Conservation (phyloP, 192 early-diverging fungal species). For the Paraglomus brasilianum region DNA sequence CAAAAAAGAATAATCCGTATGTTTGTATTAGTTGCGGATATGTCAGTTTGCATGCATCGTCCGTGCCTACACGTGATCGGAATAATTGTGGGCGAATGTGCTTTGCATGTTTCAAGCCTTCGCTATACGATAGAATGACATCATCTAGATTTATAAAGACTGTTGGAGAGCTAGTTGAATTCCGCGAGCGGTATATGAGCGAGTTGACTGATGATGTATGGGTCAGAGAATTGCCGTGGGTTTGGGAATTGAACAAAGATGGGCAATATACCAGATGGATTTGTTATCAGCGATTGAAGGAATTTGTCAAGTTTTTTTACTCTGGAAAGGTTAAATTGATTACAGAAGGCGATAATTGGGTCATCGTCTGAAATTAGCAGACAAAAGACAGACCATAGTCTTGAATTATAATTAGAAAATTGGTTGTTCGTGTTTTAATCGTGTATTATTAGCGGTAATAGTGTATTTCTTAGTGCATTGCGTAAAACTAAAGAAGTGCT, state of each 20-base stretch:
- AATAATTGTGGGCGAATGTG: constrained; percentile 7
- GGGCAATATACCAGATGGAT: neutral
- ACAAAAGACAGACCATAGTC: no score
- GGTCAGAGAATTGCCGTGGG: neutral
- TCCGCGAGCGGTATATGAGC: neutral
- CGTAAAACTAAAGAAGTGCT: no score
- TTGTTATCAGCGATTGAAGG: neutral
- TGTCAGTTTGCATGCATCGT: neutral
- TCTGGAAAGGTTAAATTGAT: neutral
- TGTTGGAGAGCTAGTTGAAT: neutral
- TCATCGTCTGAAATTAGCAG: no score
- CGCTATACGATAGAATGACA: neutral
- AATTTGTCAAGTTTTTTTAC: neutral
- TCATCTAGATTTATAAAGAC: neutral
- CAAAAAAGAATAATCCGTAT: neutral
- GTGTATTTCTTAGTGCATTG: no score
- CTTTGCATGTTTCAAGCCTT: neutral
- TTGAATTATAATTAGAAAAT: no score
- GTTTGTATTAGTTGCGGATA: constrained; percentile 4
- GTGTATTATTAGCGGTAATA: no score
- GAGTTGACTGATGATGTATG: neutral
- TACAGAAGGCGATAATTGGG: neutral
- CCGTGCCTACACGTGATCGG: neutral
- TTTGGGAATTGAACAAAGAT: neutral
- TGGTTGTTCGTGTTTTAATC: no score